Conservation (phyloP, 805 yeast species). For the Starmera pachycereana region DNA sequence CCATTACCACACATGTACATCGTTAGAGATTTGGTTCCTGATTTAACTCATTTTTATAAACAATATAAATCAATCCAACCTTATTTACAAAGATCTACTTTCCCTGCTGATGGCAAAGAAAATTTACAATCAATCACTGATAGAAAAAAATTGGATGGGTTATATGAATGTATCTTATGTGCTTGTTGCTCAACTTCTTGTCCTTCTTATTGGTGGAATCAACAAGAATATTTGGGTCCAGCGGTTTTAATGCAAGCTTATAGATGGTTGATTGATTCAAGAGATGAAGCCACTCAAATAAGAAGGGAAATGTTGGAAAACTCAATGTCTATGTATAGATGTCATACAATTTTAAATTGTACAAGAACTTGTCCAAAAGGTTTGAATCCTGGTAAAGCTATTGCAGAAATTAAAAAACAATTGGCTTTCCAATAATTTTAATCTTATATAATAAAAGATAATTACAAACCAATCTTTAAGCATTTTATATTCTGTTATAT, state of each 20-base stretch:
- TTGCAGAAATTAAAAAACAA: slow-evolving; percentile 92
- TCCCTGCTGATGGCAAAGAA: slow-evolving; percentile 88
- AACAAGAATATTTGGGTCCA: slow-evolving; percentile 96
- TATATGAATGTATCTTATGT: slow-evolving; percentile 95
- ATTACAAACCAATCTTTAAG: not conserved
- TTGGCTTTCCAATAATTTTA: slow-evolving; percentile 59
- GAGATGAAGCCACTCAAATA: slow-evolving; percentile 78
- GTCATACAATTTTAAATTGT: slow-evolving; percentile 99
- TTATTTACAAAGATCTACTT: slow-evolving; percentile 68
- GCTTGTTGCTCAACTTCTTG: slow-evolving; percentile 99
- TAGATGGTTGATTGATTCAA: slow-evolving; percentile 96
- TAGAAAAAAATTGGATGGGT: slow-evolving; percentile 92
- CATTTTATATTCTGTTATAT: too few species aligned
- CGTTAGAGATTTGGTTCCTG: slow-evolving; percentile 95
- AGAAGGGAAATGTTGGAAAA: slow-evolving; percentile 90
- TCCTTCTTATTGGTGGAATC: slow-evolving; percentile 99
- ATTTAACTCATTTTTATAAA: slow-evolving; percentile 93
- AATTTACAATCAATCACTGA: slow-evolving; percentile 85
- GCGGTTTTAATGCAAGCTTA: slow-evolving; percentile 98
- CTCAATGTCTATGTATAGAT: slow-evolving; percentile 95
- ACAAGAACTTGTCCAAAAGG: slow-evolving; percentile 98
- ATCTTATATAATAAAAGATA: not conserved
- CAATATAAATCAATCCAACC: slow-evolving; percentile 98
- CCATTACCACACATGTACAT: slow-evolving; percentile 98
- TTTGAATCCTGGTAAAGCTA: slow-evolving; percentile 94